Evolutionary conservation across 805 yeast genomes (phyloP), one percentile per base, ranked within the genome.

Genomic region (Saccharomyces eubayanus): DNA sequence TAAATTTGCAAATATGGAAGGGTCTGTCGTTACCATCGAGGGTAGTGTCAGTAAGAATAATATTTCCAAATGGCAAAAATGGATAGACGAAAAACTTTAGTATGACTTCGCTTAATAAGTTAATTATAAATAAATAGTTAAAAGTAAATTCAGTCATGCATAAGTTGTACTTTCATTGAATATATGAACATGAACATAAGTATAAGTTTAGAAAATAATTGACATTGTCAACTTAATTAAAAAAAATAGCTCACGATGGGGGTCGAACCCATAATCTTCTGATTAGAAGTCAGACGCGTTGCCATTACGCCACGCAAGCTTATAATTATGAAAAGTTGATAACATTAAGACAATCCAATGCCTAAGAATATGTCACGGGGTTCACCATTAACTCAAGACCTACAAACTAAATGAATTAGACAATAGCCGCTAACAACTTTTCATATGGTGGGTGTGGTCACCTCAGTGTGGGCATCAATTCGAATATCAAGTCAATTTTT

Each of bases 21-120:
- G 90, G 1, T 80, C 81, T 60, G 78, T 89, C 64, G 87, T 81
- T 55, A 80, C 88, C 48, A 60, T 81, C 1, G 82, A 81, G 8
- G 97, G 97, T 1, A 85, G 91, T 58, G 86, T 87, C 2, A 70
- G 75, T 63, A 81, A 81, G 59, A 71, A 72, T 14, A 78, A 84
- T 31, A 70, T 79, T 40, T 77, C 72, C 4, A 71, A 72, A 20
- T 87, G 96, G 89, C 80, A 78, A 58, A 77, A 83, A 58, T 91
- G 96, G 96, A 74, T 91, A 31, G 85, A 82, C 58, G 91, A 85
- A 65, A 77, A 80, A 60, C 31, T 50, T 14, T 46, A 36, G 16
- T 36, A 36, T 16, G 16, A n/a, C 20, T 5, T n/a, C 20, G 24
- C 4, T 36, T 16, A 16, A 36, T 36, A 36, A 20, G 12, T 12